Percentiles rank a stretch among this genome's conserved stretches.
These are phyloP conservation scores for Solanum peruvianum DNA, from an alignment of 257 asterid species.

Conservation along the genomic window DNA sequence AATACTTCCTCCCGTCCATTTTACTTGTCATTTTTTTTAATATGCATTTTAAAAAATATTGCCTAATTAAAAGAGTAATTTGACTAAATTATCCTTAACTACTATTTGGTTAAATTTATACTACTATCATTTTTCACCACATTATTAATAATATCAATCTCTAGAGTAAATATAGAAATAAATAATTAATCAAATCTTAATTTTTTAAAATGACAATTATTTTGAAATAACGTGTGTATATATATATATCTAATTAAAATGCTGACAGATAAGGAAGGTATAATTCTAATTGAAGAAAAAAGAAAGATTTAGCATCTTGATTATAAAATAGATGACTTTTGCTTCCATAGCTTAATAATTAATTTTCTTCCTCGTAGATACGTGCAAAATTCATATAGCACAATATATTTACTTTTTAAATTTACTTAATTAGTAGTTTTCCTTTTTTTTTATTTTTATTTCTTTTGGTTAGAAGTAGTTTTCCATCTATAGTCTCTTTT, in stretches of 20 bases:
- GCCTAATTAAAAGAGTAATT: too few relatives aligned
- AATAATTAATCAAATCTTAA: too few relatives aligned
- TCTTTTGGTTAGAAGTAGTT: background rate
- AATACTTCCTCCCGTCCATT: background rate
- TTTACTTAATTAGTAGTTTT: background rate
- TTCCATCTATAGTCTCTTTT: background rate
- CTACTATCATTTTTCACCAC: background rate
- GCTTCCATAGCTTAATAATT: background rate
- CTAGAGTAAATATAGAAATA: background rate
- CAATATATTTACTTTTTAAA: background rate
- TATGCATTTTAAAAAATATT: background rate
- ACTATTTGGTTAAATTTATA: too few relatives aligned
- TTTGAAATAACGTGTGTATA: too few relatives aligned
- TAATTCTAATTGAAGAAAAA: background rate
- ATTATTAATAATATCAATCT: background rate
- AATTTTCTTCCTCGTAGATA: background rate
- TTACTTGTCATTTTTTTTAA: fast-evolving
- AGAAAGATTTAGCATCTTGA: background rate
- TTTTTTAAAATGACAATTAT: too few relatives aligned
- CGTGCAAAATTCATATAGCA: background rate
- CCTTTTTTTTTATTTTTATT: too few relatives aligned
- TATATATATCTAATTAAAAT: background rate
- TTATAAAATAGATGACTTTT: background rate
- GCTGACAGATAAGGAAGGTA: background rate
- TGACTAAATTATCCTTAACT: background rate